phyloP scores from a whole-genome alignment of 208 protist genomes.

The Leishmania gerbilli region DNA sequence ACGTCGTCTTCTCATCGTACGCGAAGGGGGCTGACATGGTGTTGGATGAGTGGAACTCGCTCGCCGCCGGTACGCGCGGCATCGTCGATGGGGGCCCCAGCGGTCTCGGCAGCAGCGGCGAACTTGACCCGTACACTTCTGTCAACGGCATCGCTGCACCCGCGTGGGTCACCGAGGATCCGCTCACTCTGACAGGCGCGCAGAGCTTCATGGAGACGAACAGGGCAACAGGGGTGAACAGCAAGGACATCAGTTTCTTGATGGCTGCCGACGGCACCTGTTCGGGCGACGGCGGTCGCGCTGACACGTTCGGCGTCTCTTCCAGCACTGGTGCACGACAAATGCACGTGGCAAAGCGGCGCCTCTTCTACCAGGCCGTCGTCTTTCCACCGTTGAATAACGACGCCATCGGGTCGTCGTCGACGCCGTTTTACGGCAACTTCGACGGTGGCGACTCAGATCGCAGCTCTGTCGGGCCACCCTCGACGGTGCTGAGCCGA shows the following conservation, averaged over 20 bases:
- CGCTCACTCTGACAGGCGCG: conserved; percentile 26
- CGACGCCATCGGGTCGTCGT: background rate
- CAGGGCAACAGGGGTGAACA: background rate
- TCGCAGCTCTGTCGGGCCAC: background rate
- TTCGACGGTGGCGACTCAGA: conserved; percentile 1
- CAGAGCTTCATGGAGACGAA: conserved; percentile 19
- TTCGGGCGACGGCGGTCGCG: background rate
- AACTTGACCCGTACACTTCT: conserved; percentile 25
- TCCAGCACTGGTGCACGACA: background rate
- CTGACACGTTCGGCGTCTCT: background rate
- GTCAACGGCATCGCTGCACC: conserved; percentile 4
- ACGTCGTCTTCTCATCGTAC: conserved; percentile 29
- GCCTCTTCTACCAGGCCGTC: conserved; percentile 31
- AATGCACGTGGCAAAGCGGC: conserved; percentile 31
- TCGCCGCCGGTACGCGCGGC: background rate
- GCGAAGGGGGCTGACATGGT: conserved; percentile 22
- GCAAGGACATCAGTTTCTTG: background rate
- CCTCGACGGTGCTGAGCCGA: conserved; percentile 7
- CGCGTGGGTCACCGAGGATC: conserved; percentile 20
- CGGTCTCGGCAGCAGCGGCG: conserved; percentile 9
- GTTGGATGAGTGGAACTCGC: conserved; percentile 23
- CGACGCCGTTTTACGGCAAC: background rate
- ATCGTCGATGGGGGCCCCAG: background rate
- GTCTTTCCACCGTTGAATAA: conserved; percentile 18
- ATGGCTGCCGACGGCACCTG: conserved; percentile 7